Base-by-base conservation (phyloP, 495 filamentous ascomycete species). In the Penicillium canescens region DNA sequence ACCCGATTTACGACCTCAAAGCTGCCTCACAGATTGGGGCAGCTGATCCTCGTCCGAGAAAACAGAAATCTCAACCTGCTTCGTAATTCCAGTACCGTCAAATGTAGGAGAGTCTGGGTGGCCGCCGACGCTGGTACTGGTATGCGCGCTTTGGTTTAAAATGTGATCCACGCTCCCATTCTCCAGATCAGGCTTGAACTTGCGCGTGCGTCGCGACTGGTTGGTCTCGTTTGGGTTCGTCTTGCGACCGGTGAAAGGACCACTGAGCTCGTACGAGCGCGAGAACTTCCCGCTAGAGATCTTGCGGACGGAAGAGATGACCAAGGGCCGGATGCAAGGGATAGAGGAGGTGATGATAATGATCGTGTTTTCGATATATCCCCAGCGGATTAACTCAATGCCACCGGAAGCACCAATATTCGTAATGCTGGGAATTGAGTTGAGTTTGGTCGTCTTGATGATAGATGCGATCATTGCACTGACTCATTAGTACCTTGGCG, bases 381-480 rank as follows among this genome's bases (percentile, higher is more conserved):
- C 66, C 68, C 70, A 73, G 36, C 64, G 64, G 52, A 73, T 71
- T 1, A 73, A 51, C 44, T 67, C 60, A 37, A 69, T 44, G 14
- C 58, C 64, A 31, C 68, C 68, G 1, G 9, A 31, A 1, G 66
- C 47, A 14, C 67, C 67, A 12, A 69, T 61, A 40, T 72, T 66
- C 0, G 67, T 71, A 41, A 70, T 48, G 36, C 67, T 61, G 21
- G 68, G 70, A 9, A 76, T 50, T 14, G 69, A 43, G 52, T 60
- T 46, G 39, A 70, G 68, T 35, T 73, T 72, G 20, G 71, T 68
- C 6, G 74, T 76, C 38, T 76, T 75, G 57, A 77, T 59, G 37
- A 75, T 72, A n/a, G 72, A 76, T 12, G 74, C 72, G 23, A 66
- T 42, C 69, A 72, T 71, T 9, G 69, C 71, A 2, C 70, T 70